phyloP scores from a whole-genome alignment of 192 early-diverging fungal species.

The Rhizoclosmatium sp. region DNA sequence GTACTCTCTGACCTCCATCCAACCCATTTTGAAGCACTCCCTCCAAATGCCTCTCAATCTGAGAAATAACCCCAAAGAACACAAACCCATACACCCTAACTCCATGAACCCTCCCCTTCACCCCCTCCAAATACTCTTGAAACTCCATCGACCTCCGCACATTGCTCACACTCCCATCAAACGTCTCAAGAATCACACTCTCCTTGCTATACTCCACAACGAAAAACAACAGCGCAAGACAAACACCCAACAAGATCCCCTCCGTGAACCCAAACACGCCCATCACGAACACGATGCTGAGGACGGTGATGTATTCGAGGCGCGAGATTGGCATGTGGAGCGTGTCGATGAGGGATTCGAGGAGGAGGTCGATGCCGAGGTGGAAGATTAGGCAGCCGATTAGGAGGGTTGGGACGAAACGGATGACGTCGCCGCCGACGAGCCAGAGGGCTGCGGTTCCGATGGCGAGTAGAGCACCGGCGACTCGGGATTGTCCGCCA shows the following conservation, averaged over 20 bases:
- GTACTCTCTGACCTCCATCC: constrained; percentile 62
- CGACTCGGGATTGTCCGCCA: constrained; percentile 86
- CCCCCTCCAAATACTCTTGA: constrained; percentile 83
- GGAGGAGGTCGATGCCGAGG: constrained; percentile 90
- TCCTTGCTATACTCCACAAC: constrained; percentile 67
- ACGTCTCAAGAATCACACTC: constrained; percentile 51
- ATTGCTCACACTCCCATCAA: constrained; percentile 75
- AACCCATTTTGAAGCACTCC: constrained; percentile 1
- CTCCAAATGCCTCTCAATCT: constrained; percentile 48
- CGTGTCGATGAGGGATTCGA: constrained; percentile 90
- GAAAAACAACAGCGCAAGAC: constrained; percentile 95
- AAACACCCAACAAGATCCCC: constrained; percentile 92
- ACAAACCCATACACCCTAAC: constrained; percentile 92
- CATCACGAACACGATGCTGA: constrained; percentile 87
- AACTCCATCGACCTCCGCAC: constrained; percentile 90
- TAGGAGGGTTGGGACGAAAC: constrained; percentile 92
- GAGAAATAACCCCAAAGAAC: constrained; percentile 81
- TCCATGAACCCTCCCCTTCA: constrained; percentile 85
- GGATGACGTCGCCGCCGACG: constrained; percentile 84
- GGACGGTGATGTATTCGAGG: constrained; percentile 91
- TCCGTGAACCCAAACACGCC: constrained; percentile 88
- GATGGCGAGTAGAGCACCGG: constrained; percentile 81
- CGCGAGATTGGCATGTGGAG: constrained; percentile 77
- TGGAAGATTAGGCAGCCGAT: constrained; percentile 98
- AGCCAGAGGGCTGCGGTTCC: constrained; percentile 81